Percentiles rank a stretch among this genome's conserved stretches.
phyloP scores from a whole-genome alignment of 306 rosid genomes.

The Acmispon strigosus region DNA sequence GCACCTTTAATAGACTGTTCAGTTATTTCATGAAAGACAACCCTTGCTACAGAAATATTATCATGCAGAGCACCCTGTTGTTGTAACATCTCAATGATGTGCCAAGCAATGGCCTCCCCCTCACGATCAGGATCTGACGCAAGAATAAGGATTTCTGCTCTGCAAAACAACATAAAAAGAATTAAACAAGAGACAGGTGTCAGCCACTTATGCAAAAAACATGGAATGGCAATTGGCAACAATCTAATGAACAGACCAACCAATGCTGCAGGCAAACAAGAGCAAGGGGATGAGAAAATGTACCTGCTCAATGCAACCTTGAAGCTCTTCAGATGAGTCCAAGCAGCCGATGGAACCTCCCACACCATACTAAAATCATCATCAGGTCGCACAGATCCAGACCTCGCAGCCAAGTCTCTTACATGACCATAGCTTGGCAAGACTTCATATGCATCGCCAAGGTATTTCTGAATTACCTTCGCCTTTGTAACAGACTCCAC shows the following conservation, averaged over 20 bases:
- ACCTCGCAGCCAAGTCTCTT: slow-evolving; percentile 96
- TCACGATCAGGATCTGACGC: slow-evolving; percentile 99
- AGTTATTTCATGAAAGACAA: slow-evolving; percentile 91
- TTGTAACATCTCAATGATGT: slow-evolving; percentile 86
- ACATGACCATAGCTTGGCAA: slow-evolving; percentile 98
- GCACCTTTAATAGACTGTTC: slow-evolving; percentile 79
- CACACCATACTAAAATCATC: slow-evolving; percentile 98
- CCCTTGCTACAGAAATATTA: slow-evolving; percentile 60
- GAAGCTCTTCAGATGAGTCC: slow-evolving; percentile 96
- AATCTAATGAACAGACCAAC: slow-evolving; percentile 1
- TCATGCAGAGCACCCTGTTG: slow-evolving; percentile 77
- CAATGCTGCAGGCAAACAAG: slow-evolving; percentile 15
- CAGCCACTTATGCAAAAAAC: slow-evolving; percentile 4
- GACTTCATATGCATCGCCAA: slow-evolving; percentile 87
- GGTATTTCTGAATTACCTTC: slow-evolving; percentile 84
- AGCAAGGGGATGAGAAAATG: slow-evolving; percentile 14
- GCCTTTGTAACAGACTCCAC: slow-evolving; percentile 96
- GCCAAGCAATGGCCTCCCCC: slow-evolving; percentile 99
- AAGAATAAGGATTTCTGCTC: slow-evolving; percentile 95
- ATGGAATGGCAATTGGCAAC: background rate
- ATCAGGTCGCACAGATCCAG: slow-evolving; percentile 96
- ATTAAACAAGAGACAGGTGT: slow-evolving; percentile 19
- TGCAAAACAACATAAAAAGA: slow-evolving; percentile 48
- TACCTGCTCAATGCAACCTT: slow-evolving; percentile 83
- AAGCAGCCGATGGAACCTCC: slow-evolving; percentile 98